Base-by-base conservation (phyloP, 2,329 filamentous ascomycete genomes). In the Ustulina deusta region DNA sequence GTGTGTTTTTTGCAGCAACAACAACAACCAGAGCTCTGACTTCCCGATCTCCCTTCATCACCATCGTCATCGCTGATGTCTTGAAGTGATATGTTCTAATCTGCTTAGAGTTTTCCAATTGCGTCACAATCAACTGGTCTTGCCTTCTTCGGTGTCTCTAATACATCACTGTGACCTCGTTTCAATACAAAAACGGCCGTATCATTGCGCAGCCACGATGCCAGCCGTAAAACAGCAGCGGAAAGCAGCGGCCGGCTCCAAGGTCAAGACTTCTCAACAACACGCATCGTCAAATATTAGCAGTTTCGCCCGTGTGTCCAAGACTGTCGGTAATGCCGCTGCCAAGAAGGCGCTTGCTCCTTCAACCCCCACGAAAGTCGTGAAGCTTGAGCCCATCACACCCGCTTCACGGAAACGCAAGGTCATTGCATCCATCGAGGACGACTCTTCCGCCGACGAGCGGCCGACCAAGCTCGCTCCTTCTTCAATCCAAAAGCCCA, bases 271-370 rank as follows among this genome's bases (percentile, higher is more conserved):
- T 62, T n/a, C 74, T 52, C 72, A 74, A 52, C 68, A 74, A 56
- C 60, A 78, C 70, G 72, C 70, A 72, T 74, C 79, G 63, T 73
- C 78, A 9, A 74, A 44, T 70, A 85, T 86, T 62, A 79, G 75
- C 77, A 80, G 71, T 73, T 86, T 85, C 73, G 73, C 81, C 52
- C 84, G 83, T 61, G 76, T 86, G 55, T 85, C 84, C 38, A 87
- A 87, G 76, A 67, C 73, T 32, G 69, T 76, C 55, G 74, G 77
- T 56, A 68, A 72, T 36, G 71, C 74, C n/a, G 71, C 78, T 9
- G 49, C 74, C 38, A 82, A 83, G 71, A 81, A 82, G 69, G 73
- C 75, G 29, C 72, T 72, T 25, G 66, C 72, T 56, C 51, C 70
- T 48, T 44, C 65, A 20, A 73, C 75, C 36, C 69, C 74, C 49